phyloP scores from a whole-genome alignment of 331 rosid species.

The Phaseolus coccineus region DNA sequence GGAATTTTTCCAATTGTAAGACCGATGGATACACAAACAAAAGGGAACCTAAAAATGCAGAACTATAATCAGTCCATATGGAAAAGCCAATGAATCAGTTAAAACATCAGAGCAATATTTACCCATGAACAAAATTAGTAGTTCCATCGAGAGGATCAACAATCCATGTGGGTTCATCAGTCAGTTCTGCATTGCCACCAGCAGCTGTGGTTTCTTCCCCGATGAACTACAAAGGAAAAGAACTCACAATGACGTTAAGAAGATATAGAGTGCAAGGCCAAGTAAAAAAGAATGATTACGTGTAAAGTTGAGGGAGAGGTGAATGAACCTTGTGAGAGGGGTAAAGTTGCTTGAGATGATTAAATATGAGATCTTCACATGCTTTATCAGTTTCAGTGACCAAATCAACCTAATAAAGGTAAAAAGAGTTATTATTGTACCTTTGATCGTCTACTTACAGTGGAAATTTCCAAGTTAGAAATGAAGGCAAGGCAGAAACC shows the following conservation, averaged over 20 bases:
- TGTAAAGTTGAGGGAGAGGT: constrained; percentile 9
- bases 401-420: constrained; percentile 70
- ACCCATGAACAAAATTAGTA: constrained; percentile 93
- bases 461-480: background rate
- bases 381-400: constrained; percentile 97
- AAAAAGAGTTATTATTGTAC: too few species aligned
- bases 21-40: constrained; percentile 90
- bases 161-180: constrained; percentile 88
- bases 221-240: constrained; percentile 62
- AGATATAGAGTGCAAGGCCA: background rate
- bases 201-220: constrained; percentile 98
- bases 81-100: constrained; percentile 5
- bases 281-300: background rate
- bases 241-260: background rate
- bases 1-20: constrained; percentile 80
- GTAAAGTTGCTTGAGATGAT: constrained; percentile 71
- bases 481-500: constrained; percentile 25
- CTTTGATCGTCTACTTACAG: background rate
- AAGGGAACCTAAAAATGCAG: constrained; percentile 67
- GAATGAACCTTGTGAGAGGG: constrained; percentile 76
- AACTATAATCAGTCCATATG: background rate
- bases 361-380: constrained; percentile 86
- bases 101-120: constrained; percentile 34
- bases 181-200: constrained; percentile 68
- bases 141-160: constrained; percentile 96